phyloP scores from a whole-genome alignment of 345 rosid species.

The Eucalyptus globulus region DNA sequence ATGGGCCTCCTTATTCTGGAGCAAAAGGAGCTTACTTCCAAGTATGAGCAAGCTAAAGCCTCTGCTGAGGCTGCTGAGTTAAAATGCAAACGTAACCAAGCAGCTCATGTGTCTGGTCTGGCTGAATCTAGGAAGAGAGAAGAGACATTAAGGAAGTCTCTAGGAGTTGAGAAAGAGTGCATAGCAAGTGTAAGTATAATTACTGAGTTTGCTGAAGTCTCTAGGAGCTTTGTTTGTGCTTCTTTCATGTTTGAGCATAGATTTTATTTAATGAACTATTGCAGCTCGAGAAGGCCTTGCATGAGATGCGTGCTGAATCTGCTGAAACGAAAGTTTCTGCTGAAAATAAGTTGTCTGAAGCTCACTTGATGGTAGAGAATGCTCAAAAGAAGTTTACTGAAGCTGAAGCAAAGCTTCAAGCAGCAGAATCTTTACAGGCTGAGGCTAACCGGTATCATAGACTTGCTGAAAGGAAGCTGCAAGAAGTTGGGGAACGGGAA shows the following conservation, averaged over 20 bases:
- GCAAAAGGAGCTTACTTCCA: conserved; percentile 48
- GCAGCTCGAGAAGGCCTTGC: conserved; percentile 89
- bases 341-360: conserved; percentile 55
- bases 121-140: conserved; percentile 77
- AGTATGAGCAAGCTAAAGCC: conserved; percentile 53
- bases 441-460: conserved; percentile 60
- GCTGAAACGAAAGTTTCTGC: conserved; percentile 90
- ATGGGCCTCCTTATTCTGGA: conserved; percentile 90
- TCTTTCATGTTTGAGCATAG: not conserved
- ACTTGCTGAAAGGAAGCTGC: conserved; percentile 79
- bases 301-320: conserved; percentile 91
- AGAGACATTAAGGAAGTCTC: conserved; percentile 69
- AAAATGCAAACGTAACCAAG: conserved; percentile 46
- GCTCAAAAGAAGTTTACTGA: conserved; percentile 54
- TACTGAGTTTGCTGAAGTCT: not conserved
- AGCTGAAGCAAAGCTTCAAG: conserved; percentile 50
- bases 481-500: conserved; percentile 78
- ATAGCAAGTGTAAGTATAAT: conserved; percentile 62
- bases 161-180: conserved; percentile 84
- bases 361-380: conserved; percentile 50
- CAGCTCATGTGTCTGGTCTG: conserved; percentile 49
- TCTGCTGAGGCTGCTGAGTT: conserved; percentile 61
- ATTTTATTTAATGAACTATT: not conserved
- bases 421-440: conserved; percentile 65
- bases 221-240: not conserved